Evolutionary conservation across 208 protist species (phyloP).

Genomic region (Wallacemonas sp.): DNA sequence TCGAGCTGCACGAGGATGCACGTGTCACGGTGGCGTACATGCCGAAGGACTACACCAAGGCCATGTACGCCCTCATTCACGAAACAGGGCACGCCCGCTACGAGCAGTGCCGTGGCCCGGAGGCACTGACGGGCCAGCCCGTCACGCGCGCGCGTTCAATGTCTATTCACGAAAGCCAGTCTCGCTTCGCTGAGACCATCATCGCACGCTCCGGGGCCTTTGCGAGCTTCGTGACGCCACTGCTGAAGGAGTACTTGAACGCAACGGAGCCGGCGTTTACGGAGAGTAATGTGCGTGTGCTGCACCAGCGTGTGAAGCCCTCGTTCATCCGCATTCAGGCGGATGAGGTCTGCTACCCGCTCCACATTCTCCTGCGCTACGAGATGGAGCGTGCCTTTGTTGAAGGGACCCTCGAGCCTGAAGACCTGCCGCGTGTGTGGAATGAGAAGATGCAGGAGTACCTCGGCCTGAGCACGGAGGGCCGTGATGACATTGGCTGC

Average conservation of each 20-base stretch:
- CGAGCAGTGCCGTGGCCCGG: constrained; percentile 64
- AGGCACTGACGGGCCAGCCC: constrained; percentile 45
- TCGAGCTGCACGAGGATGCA: constrained; percentile 56
- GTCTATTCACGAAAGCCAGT: constrained; percentile 82
- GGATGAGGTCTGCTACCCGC: constrained; percentile 85
- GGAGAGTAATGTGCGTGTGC: constrained; percentile 35
- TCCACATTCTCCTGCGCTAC: constrained; percentile 85
- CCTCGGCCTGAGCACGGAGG: constrained; percentile 64
- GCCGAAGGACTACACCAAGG: constrained; percentile 36
- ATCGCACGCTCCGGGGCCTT: constrained; percentile 64
- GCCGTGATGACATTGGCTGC: constrained; percentile 62
- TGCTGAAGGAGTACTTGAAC: constrained; percentile 45
- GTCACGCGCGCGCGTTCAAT: constrained; percentile 55
- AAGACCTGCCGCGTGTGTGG: constrained; percentile 73
- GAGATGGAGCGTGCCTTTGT: constrained; percentile 81
- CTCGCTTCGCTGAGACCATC: constrained; percentile 67
- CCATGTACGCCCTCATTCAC: constrained; percentile 66
- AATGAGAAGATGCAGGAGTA: constrained; percentile 85
- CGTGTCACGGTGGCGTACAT: constrained; percentile 79
- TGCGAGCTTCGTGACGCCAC: constrained; percentile 38
- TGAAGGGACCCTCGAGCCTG: constrained; percentile 57
- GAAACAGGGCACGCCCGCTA: constrained; percentile 78
- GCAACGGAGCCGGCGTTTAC: constrained; percentile 43
- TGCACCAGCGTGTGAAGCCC: constrained; percentile 48
- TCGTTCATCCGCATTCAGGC: constrained; percentile 70